A percentile compares a stretch with the other conserved stretches of the same genome.
Conservation (phyloP, 2,329 filamentous ascomycete species). For the Blastomyces percursus region DNA sequence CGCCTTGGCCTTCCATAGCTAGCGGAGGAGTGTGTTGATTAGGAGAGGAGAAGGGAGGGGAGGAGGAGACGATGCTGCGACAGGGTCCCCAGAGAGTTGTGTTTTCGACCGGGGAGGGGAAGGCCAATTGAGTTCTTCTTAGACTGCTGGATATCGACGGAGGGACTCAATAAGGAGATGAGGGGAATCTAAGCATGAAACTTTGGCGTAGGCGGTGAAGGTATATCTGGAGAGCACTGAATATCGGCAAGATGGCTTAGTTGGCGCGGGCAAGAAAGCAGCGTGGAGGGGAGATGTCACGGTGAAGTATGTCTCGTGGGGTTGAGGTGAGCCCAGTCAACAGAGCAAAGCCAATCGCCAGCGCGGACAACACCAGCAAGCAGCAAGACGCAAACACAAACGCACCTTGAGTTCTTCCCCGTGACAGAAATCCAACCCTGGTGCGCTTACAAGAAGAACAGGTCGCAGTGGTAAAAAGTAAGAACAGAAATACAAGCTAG, state of each 20-base stretch:
- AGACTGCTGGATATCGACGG: not conserved
- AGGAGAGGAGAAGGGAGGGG: not conserved
- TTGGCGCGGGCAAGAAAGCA: not conserved
- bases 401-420: not conserved
- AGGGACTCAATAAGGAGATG: not conserved
- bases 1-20: conserved; percentile 85
- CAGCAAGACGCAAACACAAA: not conserved
- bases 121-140: conserved; percentile 1
- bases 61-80: conserved; percentile 8
- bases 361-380: not conserved
- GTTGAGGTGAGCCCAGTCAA: not conserved
- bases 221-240: not conserved
- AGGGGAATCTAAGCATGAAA: conserved; percentile 3
- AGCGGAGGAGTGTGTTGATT: conserved; percentile 34
- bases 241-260: not conserved
- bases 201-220: not conserved
- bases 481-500: not conserved
- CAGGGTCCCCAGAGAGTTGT: not conserved
- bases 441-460: not conserved
- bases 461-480: not conserved
- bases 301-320: conserved; percentile 5
- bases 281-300: not conserved
- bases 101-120: not conserved
- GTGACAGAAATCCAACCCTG: not conserved
- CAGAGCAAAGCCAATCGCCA: not conserved